Conservation (phyloP, 1,284 basidiomycete genomes). For the Microbotryum silenes-acaulis region DNA sequence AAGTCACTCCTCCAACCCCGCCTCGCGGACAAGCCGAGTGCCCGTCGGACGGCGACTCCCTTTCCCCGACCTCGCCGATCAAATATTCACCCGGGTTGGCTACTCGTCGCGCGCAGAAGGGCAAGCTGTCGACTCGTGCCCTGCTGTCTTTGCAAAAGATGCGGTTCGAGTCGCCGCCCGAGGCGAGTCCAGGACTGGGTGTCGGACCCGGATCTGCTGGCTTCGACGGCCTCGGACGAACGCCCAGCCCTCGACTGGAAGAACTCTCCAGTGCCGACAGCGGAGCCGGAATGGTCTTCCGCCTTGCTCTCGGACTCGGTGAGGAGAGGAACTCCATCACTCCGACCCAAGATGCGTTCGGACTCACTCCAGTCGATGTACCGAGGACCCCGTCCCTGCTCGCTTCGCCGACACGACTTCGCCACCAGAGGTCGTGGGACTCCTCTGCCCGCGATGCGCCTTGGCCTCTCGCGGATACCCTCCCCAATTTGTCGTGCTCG, state of each 20-base stretch:
- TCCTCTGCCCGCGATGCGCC: too few species aligned
- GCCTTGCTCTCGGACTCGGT: conserved; percentile 4
- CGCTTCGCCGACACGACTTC: not conserved
- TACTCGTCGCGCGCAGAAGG: conserved; percentile 18
- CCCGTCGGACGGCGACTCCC: not conserved
- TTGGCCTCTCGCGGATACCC: too few species aligned
- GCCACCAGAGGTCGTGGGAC: too few species aligned
- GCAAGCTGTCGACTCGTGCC: conserved; percentile 24
- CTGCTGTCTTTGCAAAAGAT: conserved; percentile 25
- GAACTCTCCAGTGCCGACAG: not conserved
- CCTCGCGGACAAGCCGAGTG: conserved; percentile 1
- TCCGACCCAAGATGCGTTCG: too few species aligned
- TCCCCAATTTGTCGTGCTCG: too few species aligned
- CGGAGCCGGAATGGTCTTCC: conserved; percentile 10
- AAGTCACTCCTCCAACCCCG: not conserved
- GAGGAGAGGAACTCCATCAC: not conserved
- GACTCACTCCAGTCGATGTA: too few species aligned
- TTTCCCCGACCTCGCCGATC: not conserved
- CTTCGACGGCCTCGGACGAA: conserved; percentile 14
- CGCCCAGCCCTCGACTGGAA: too few species aligned
- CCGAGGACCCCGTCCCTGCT: not conserved
- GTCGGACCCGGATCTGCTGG: conserved; percentile 25
- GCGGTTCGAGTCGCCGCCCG: conserved; percentile 22
- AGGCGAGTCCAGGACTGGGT: conserved; percentile 23
- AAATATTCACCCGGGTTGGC: conserved; percentile 12